These are phyloP conservation scores for Saprolegnia parasitica DNA, from an alignment of 352 stramenopile genomes.

Conservation along the genomic window DNA sequence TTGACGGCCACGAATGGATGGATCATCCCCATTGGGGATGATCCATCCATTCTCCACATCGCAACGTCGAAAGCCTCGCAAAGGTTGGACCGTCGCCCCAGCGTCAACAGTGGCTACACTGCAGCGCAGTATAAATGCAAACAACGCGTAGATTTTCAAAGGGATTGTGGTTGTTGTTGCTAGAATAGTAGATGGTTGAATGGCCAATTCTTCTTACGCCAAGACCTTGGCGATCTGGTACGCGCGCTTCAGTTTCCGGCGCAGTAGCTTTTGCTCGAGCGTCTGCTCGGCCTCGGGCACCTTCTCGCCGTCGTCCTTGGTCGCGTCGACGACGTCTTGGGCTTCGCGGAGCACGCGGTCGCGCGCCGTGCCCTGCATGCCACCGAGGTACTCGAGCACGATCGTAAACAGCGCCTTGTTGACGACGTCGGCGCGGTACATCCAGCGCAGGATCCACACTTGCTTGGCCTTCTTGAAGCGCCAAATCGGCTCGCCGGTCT, in stretches of 20 bases:
- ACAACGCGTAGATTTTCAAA: no score
- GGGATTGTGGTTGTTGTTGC: no score
- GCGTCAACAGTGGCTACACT: no score
- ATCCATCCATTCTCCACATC: no score
- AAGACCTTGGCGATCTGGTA: slow-evolving; percentile 69
- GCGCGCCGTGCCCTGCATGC: slow-evolving; percentile 60
- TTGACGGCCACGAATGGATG: no score
- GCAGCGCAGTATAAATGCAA: no score
- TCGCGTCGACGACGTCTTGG: slow-evolving; percentile 30
- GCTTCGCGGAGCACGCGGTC: slow-evolving; percentile 64
- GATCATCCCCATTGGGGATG: no score
- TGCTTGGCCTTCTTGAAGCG: slow-evolving; percentile 87
- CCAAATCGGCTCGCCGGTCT: slow-evolving; percentile 54
- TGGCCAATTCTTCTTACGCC: slow-evolving; percentile 31
- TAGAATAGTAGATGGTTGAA: no score
- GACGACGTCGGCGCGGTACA: slow-evolving; percentile 73
- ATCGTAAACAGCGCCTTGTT: slow-evolving; percentile 73
- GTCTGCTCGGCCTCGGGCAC: slow-evolving; percentile 22
- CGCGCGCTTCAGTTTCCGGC: slow-evolving; percentile 73
- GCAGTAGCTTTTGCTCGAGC: slow-evolving; percentile 38
- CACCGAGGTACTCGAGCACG: slow-evolving; percentile 65
- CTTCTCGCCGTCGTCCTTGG: slow-evolving; percentile 11
- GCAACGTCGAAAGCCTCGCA: no score
- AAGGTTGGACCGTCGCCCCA: no score
- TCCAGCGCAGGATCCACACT: slow-evolving; percentile 74